Evolutionary conservation across 768 basidiomycete genomes (phyloP), one percentile per base, ranked within the genome.

Genomic region (Amanita fuliginea): DNA sequence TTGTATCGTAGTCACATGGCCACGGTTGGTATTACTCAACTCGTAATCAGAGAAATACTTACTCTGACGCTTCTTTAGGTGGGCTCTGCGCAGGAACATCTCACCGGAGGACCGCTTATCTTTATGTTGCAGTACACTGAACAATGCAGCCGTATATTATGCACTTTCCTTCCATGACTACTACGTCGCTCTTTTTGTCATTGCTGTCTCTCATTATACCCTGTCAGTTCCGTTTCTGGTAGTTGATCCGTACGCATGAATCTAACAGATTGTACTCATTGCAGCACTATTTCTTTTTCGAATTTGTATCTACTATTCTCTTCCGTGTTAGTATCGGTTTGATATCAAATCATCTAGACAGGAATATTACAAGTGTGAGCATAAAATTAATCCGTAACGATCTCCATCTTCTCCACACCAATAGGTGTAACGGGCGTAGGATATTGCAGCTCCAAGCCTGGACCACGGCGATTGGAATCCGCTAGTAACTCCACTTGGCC

Each of bases 251-350:
- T 33, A 49, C 49, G 41, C 41, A 41, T 37, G 37, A 39, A 50
- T 49, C 22, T 42, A 49, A 24, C 39, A 49, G 47, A 49, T 33
- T 50, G 49, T 50, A 50, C 40, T 33, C 42, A 50, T 43, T 50
- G 49, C 41, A 50, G 30, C 30, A 50, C 42, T 40, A 41, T 18
- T 40, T 48, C 28, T 49, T 19, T 14, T 37, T 49, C 39, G 39
- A 30, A 22, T 32, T 36, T 50, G 49, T 50, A 35, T 36, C 41
- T 50, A 42, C 21, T 22, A 43, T 42, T 10, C 21, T n/a, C 22
- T 39, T 39, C 30, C 26, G 22, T 28, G 46, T 46, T 33, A 30
- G 11, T 21, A 34, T 19, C 33, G 19, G 42, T 43, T 30, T 43
- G 42, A 43, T 26, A 26, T 26, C 42, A 22, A 43, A 30, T 43